Conservation (phyloP, 2,329 filamentous ascomycete genomes). For the Phoma sp. region DNA sequence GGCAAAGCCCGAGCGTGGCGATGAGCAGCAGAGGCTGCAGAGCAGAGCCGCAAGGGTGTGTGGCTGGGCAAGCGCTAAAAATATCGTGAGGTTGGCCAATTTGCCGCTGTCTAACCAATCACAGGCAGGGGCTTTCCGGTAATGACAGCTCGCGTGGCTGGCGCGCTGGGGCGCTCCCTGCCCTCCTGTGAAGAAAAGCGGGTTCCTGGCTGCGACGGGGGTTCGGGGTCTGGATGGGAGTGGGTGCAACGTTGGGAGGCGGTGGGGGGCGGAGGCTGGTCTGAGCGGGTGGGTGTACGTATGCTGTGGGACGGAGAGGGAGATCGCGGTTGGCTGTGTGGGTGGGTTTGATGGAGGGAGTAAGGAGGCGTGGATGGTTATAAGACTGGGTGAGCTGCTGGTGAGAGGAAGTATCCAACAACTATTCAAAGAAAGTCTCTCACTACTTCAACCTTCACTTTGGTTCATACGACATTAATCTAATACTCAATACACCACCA, state of each 20-base stretch:
- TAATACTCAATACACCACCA: neutral
- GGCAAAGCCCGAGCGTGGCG: neutral
- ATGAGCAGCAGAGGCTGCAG: neutral
- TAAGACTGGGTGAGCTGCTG: neutral
- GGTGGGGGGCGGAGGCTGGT: conserved; percentile 11
- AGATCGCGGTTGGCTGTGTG: neutral
- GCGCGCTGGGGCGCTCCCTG: neutral
- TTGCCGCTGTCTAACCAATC: neutral
- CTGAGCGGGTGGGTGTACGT: conserved; percentile 14
- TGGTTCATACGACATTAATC: neutral
- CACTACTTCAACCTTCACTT: too few species aligned
- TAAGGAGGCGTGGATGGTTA: neutral
- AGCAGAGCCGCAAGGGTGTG: conserved; percentile 11
- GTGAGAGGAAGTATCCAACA: neutral
- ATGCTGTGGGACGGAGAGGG: conserved; percentile 1
- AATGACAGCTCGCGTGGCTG: conserved; percentile 3
- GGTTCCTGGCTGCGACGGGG: conserved; percentile 7
- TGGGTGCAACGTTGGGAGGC: neutral
- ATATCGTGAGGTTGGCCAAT: conserved; percentile 3
- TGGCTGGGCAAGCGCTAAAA: conserved; percentile 1
- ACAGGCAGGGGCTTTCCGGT: neutral
- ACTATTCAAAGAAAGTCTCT: neutral
- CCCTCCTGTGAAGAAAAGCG: neutral
- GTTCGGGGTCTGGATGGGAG: too few species aligned
- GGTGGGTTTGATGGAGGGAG: neutral